Conservation (phyloP, 306 rosid genomes). For the Pterocarpus santalinus region DNA sequence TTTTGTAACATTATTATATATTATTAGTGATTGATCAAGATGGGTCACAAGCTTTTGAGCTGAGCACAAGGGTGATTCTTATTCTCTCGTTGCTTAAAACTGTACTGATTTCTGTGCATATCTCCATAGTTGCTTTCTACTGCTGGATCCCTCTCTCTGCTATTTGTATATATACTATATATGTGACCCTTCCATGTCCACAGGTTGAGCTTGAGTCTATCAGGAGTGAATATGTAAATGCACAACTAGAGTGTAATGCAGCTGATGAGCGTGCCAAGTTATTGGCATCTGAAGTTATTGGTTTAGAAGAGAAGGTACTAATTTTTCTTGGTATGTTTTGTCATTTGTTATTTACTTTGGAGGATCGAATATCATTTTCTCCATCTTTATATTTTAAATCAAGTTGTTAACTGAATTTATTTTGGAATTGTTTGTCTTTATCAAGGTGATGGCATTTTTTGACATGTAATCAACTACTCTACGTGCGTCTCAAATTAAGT, state of each 20-base stretch:
- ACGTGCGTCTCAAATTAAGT: constrained; percentile 17
- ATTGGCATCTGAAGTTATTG: constrained; percentile 96
- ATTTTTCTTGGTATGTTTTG: constrained; percentile 61
- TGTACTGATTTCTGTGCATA: constrained; percentile 7
- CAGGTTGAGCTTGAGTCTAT: constrained; percentile 87
- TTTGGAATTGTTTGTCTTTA: constrained; percentile 16
- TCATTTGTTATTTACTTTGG: constrained; percentile 20
- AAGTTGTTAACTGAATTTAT: constrained; percentile 18
- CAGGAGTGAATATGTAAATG: constrained; percentile 80
- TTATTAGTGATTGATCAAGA: constrained; percentile 4
- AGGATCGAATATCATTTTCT: not conserved
- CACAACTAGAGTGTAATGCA: constrained; percentile 91
- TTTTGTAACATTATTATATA: constrained; percentile 3
- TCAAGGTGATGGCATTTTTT: constrained; percentile 23
- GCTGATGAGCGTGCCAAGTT: constrained; percentile 96
- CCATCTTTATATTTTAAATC: constrained; percentile 15
- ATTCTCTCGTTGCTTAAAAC: constrained; percentile 33
- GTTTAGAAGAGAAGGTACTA: constrained; percentile 96
- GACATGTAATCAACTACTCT: constrained; percentile 7
- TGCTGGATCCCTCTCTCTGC: constrained; percentile 3
- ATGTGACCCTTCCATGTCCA: constrained; percentile 36
- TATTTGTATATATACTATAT: not conserved
- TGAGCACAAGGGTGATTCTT: not conserved
- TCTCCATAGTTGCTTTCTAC: constrained; percentile 16
- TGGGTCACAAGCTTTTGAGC: not conserved